Percentiles rank a stretch among this genome's conserved stretches.
Evolutionary conservation across 2,329 filamentous ascomycete species (phyloP).

Genomic region (Phyllosticta citribraziliensis): DNA sequence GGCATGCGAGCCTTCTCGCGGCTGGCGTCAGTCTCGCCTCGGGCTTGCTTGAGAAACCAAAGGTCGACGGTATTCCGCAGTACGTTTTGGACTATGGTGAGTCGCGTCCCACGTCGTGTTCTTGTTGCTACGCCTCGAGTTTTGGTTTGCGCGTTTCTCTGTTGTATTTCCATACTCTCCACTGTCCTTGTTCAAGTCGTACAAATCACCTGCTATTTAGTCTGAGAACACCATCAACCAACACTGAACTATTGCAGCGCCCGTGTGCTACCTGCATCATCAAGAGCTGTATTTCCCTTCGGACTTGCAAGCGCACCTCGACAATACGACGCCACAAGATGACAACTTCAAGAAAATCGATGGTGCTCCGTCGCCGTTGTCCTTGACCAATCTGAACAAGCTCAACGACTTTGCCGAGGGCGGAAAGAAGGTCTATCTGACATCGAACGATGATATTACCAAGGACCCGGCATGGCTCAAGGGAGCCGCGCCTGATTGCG

Average conservation of each 20-base stretch:
- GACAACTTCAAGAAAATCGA: constrained; percentile 25
- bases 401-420: constrained; percentile 24
- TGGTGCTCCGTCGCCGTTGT: constrained; percentile 27
- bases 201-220: background rate
- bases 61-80: constrained; percentile 19
- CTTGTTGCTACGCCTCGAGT: background rate
- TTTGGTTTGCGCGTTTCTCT: background rate
- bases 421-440: constrained; percentile 30
- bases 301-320: constrained; percentile 32
- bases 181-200: background rate
- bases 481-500: constrained; percentile 44
- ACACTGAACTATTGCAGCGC: constrained; percentile 21
- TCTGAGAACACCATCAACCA: background rate
- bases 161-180: background rate
- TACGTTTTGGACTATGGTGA: constrained; percentile 31
- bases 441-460: constrained; percentile 34
- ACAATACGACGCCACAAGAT: constrained; percentile 30
- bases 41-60: background rate
- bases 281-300: constrained; percentile 35
- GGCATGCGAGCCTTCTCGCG: background rate
- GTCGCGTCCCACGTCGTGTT: background rate
- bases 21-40: background rate
- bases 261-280: constrained; percentile 36
- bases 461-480: constrained; percentile 34
- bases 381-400: constrained; percentile 33